These are phyloP conservation scores for Boeremia lycopersici DNA, from an alignment of 2,329 filamentous ascomycete genomes.

Conservation along the genomic window DNA sequence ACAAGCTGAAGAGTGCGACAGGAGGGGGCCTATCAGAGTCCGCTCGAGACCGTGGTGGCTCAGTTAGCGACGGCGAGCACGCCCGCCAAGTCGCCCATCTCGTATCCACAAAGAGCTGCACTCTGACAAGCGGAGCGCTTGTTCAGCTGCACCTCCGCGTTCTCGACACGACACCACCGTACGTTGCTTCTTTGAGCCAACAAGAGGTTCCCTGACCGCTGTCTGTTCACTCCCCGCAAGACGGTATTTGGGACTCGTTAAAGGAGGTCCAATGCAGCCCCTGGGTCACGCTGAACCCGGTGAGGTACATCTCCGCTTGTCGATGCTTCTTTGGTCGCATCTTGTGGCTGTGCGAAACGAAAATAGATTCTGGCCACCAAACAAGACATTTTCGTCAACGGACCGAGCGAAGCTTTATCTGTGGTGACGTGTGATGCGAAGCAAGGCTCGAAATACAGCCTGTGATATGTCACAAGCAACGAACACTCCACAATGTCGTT, in stretches of 20 bases:
- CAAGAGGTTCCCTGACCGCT: neutral
- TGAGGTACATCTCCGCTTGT: conserved; percentile 7
- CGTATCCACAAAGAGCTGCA: conserved; percentile 8
- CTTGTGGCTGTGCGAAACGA: conserved; percentile 16
- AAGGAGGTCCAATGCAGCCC: conserved; percentile 4
- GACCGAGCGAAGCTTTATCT: conserved; percentile 9
- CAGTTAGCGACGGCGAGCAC: conserved; percentile 9
- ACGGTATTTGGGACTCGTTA: neutral
- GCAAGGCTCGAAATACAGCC: conserved; percentile 1
- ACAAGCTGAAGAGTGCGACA: conserved; percentile 32
- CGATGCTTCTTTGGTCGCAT: conserved; percentile 14
- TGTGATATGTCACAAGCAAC: neutral
- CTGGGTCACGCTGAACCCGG: conserved; percentile 1
- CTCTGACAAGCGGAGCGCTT: conserved; percentile 3
- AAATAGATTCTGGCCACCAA: conserved; percentile 16
- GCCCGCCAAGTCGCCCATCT: conserved; percentile 8
- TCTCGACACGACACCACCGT: neutral
- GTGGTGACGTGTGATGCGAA: conserved; percentile 12
- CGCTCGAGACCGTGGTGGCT: conserved; percentile 20
- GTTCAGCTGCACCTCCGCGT: conserved; percentile 2
- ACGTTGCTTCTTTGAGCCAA: neutral
- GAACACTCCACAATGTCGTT: neutral
- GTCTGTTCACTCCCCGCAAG: neutral
- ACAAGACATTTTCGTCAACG: conserved; percentile 15
- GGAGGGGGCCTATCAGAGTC: conserved; percentile 23